These are phyloP conservation scores for Dalbergia cochinchinensis DNA, from an alignment of 306 rosid genomes.

Conservation along the genomic window DNA sequence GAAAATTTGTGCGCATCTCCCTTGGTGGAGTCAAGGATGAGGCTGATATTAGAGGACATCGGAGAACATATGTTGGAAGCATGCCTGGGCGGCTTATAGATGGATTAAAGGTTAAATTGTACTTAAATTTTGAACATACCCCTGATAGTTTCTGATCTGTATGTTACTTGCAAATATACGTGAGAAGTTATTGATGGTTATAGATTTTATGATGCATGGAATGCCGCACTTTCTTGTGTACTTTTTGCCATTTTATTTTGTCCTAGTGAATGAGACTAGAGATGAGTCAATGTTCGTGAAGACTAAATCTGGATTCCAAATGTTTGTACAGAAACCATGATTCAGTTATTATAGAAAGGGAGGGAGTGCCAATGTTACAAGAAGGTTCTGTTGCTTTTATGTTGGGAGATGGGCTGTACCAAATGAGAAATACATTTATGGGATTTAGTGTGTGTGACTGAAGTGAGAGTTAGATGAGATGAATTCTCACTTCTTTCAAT, in stretches of 20 bases:
- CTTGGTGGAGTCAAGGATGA: constrained; percentile 99
- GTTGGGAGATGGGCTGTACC: neutral
- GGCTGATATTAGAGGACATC: constrained; percentile 98
- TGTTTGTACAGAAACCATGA: neutral
- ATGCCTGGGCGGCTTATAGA: constrained; percentile 99
- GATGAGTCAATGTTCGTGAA: constrained; percentile 22
- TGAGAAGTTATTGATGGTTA: constrained; percentile 15
- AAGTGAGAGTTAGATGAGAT: constrained; percentile 25
- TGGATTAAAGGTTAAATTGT: constrained; percentile 80
- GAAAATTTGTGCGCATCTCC: constrained; percentile 96
- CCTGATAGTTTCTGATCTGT: constrained; percentile 37
- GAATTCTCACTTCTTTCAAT: constrained; percentile 14
- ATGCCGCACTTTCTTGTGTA: constrained; percentile 33
- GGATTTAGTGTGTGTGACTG: constrained; percentile 22
- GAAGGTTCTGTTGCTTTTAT: neutral
- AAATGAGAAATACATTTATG: neutral
- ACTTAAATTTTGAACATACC: constrained; percentile 23
- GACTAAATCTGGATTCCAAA: constrained; percentile 33
- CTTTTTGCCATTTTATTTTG: constrained; percentile 7
- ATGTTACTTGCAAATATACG: constrained; percentile 28
- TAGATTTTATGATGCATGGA: constrained; percentile 11
- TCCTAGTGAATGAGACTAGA: constrained; percentile 35
- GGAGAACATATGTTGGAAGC: constrained; percentile 99
- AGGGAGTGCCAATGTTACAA: neutral
- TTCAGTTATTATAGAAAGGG: constrained; percentile 21